phyloP scores from a whole-genome alignment of 2,329 filamentous ascomycete genomes.

The Elsinoe fawcettii region DNA sequence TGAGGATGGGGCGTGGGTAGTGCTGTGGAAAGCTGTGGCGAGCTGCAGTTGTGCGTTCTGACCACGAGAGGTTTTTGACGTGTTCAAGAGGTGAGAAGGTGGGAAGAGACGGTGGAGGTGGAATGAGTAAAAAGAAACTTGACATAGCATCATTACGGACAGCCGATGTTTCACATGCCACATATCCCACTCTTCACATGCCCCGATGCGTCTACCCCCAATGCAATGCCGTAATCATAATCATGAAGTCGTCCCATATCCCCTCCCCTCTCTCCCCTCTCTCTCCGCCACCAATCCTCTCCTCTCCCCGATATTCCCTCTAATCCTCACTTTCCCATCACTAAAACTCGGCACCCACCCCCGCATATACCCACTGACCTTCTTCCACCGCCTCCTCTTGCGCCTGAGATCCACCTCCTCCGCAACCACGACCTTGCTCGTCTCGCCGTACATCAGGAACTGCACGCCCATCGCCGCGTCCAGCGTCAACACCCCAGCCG shows the following conservation, averaged over 20 bases:
- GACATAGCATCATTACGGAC: neutral
- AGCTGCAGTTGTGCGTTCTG: too few species aligned
- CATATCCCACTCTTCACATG: neutral
- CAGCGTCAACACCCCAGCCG: slow-evolving; percentile 55
- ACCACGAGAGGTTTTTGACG: too few species aligned
- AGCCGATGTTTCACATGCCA: neutral
- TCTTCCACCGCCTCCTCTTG: slow-evolving; percentile 43
- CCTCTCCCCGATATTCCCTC: neutral
- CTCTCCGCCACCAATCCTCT: neutral
- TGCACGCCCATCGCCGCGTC: slow-evolving; percentile 57
- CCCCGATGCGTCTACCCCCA: neutral
- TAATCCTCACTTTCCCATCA: slow-evolving; percentile 20
- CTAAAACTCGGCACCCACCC: slow-evolving; percentile 53
- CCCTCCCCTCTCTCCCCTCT: neutral
- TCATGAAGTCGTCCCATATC: slow-evolving; percentile 1
- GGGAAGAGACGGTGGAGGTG: too few species aligned
- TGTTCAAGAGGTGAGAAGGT: too few species aligned
- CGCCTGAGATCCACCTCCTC: slow-evolving; percentile 34
- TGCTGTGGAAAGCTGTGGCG: too few species aligned
- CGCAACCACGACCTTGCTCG: slow-evolving; percentile 41
- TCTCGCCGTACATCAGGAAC: slow-evolving; percentile 51
- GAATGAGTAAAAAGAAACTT: too few species aligned
- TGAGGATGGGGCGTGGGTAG: too few species aligned
- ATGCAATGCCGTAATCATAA: neutral
- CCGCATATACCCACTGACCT: slow-evolving; percentile 57